A percentile compares a stretch with the other conserved stretches of the same genome.
Evolutionary conservation across 108 stramenopile species (phyloP).

Genomic region (Stephanodiscus triporus): DNA sequence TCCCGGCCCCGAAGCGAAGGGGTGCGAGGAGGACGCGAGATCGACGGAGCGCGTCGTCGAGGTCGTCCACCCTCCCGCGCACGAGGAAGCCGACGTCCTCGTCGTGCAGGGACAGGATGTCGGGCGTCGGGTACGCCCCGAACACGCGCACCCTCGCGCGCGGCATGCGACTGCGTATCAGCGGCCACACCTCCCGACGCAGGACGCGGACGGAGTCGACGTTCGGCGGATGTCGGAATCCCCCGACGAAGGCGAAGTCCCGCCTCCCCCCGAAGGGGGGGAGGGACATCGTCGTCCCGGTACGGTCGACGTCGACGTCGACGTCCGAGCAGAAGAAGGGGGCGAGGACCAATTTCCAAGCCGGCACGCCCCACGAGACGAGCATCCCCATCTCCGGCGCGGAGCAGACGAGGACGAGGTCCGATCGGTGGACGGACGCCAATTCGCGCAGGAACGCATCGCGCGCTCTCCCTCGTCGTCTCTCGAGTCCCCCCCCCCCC

Average conservation of each 20-base stretch:
- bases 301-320: neutral
- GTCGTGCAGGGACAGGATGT: conserved; percentile 41
- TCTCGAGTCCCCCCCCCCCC: neutral
- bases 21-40: conserved; percentile 71
- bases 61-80: conserved; percentile 56
- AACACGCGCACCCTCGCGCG: conserved; percentile 57
- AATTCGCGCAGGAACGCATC: conserved; percentile 61
- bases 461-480: conserved; percentile 12
- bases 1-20: conserved; percentile 81
- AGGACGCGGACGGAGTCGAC: conserved; percentile 68
- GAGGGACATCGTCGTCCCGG: too few species aligned
- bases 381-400: conserved; percentile 54
- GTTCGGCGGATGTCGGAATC: conserved; percentile 79
- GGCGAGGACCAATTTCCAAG: conserved; percentile 54
- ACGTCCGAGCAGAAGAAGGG: conserved; percentile 53
- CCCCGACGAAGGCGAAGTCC: conserved; percentile 60
- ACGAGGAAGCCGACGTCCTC: conserved; percentile 53
- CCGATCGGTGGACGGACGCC: conserved; percentile 71
- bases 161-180: conserved; percentile 53
- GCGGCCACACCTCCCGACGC: conserved; percentile 64
- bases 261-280: conserved; percentile 14
- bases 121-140: conserved; percentile 64
- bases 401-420: conserved; percentile 72
- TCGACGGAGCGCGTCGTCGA: conserved; percentile 40
- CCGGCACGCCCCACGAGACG: conserved; percentile 38